phyloP scores from a whole-genome alignment of 164 flowering plant species.

The Chimonanthus praecox region DNA sequence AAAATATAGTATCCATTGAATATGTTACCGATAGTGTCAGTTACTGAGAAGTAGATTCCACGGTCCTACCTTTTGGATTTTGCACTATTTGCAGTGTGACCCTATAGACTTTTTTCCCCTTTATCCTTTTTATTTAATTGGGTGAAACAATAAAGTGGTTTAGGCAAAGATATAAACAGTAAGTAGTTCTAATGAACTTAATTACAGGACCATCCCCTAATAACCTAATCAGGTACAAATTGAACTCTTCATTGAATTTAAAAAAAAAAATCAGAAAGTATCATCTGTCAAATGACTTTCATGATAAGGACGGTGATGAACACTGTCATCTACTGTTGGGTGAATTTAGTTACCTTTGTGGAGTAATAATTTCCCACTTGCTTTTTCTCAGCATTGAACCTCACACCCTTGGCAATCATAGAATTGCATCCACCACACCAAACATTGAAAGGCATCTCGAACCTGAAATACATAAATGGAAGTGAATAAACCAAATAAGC shows the following conservation, averaged over 20 bases:
- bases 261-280: no score
- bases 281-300: no score
- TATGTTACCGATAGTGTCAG: background rate
- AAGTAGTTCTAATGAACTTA: no score
- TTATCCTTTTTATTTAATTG: no score
- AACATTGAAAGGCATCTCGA: constrained; percentile 93
- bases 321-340: no score
- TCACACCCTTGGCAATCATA: constrained; percentile 97
- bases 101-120: background rate
- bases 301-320: no score
- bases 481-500: background rate
- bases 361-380: constrained; percentile 99
- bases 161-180: no score
- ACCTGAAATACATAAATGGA: constrained; percentile 38
- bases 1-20: background rate
- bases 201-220: no score
- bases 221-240: no score
- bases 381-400: constrained; percentile 98
- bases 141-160: no score
- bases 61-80: background rate
- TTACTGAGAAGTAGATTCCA: no score
- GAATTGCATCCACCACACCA: constrained; percentile 99
- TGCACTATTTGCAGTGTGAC: background rate
- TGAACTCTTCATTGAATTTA: no score
- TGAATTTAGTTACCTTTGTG: constrained; percentile 60